Percentiles rank a stretch among this genome's conserved stretches.
phyloP scores from a whole-genome alignment of 306 rosid genomes.

The Rosa chinensis region DNA sequence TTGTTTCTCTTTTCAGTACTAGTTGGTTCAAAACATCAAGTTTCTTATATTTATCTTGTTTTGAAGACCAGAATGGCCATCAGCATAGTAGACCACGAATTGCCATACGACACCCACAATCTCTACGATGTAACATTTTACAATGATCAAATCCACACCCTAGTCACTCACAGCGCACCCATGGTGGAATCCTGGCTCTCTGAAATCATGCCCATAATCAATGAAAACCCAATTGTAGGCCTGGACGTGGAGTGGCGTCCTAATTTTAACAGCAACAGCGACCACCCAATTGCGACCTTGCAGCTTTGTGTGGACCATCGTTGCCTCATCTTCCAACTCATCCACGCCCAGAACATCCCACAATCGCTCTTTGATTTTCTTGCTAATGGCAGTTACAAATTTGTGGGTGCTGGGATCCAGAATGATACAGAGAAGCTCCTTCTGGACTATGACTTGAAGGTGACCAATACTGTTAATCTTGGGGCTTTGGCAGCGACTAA shows the following conservation, averaged over 20 bases:
- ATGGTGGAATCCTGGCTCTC: conserved; percentile 39
- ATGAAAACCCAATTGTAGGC: conserved; percentile 32
- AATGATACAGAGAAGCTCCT: conserved; percentile 35
- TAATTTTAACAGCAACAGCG: not conserved
- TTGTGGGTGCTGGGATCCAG: conserved; percentile 50
- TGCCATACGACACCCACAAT: conserved; percentile 29
- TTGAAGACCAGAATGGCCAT: conserved; percentile 19
- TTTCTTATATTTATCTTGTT: not conserved
- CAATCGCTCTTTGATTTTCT: conserved; percentile 34
- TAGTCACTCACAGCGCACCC: conserved; percentile 26
- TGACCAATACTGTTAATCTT: conserved; percentile 34
- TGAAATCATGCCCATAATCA: conserved; percentile 6
- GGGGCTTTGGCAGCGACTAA: conserved; percentile 19
- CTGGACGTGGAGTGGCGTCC: conserved; percentile 61
- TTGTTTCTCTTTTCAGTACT: not conserved
- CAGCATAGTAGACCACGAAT: conserved; percentile 24
- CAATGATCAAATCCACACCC: conserved; percentile 22
- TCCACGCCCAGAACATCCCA: conserved; percentile 29
- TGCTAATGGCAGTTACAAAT: not conserved
- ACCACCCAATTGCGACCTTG: conserved; percentile 35
- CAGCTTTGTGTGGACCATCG: conserved; percentile 46
- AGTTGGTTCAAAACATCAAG: not conserved
- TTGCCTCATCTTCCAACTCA: conserved; percentile 38
- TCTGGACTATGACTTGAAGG: conserved; percentile 32
- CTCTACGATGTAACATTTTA: conserved; percentile 20